Evolutionary conservation across 192 early-diverging fungal species (phyloP).

Genomic region (Entomortierella parvispora): DNA sequence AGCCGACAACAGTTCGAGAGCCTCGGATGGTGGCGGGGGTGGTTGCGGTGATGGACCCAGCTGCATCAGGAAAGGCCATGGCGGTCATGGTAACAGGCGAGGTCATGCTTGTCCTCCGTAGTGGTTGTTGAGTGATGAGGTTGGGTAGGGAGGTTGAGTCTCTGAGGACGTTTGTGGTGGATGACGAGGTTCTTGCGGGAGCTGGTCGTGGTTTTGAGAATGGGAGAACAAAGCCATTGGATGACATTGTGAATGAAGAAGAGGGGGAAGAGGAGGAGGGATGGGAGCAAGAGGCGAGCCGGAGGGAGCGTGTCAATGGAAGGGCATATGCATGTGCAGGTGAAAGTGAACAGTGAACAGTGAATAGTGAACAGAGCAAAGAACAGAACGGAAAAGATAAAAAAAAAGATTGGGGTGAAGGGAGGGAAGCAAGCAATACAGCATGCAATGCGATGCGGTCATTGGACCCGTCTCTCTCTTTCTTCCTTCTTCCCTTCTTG

Average conservation of each 20-base stretch:
- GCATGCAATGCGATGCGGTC: neutral
- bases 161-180: neutral
- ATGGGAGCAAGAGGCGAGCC: neutral
- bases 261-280: neutral
- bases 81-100: slow-evolving; percentile 8
- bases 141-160: slow-evolving; percentile 20
- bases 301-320: neutral
- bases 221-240: slow-evolving; percentile 24
- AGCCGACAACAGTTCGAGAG: too few species aligned
- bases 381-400: too few species aligned
- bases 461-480: too few species aligned
- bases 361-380: too few species aligned
- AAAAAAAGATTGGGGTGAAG: neutral
- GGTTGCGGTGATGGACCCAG: neutral
- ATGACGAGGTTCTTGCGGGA: neutral
- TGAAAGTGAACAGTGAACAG: neutral
- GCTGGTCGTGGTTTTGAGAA: slow-evolving; percentile 9
- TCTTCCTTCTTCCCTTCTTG: too few species aligned
- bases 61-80: slow-evolving; percentile 1
- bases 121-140: slow-evolving; percentile 42
- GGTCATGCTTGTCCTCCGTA: slow-evolving; percentile 31
- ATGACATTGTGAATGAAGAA: slow-evolving; percentile 14
- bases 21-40: neutral
- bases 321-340: neutral
- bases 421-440: neutral